phyloP scores from a whole-genome alignment of 352 stramenopile genomes.

The Phytophthora hybrid region DNA sequence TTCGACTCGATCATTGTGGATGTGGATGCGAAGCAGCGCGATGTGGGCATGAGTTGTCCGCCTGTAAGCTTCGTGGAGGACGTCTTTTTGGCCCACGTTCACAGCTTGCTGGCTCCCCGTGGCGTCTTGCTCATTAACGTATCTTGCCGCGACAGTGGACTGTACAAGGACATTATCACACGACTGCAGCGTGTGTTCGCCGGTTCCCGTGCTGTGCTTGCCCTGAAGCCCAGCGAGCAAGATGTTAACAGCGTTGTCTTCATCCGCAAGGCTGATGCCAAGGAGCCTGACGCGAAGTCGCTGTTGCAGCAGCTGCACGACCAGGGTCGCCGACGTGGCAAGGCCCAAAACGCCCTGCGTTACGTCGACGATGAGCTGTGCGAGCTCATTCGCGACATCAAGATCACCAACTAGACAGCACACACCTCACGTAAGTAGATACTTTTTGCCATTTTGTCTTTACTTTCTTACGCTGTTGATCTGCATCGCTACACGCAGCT shows the following conservation, averaged over 20 bases:
- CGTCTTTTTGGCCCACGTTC: slow-evolving; percentile 48
- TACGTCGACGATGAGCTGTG: slow-evolving; percentile 62
- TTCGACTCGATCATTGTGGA: slow-evolving; percentile 80
- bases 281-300: slow-evolving; percentile 38
- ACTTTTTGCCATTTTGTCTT: slow-evolving; percentile 16
- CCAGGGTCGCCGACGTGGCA: slow-evolving; percentile 41
- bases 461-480: neutral
- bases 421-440: slow-evolving; percentile 31
- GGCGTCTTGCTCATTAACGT: slow-evolving; percentile 79
- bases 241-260: slow-evolving; percentile 78
- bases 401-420: slow-evolving; percentile 48
- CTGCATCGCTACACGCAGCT: slow-evolving; percentile 5
- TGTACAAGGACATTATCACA: slow-evolving; percentile 63
- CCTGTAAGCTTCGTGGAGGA: slow-evolving; percentile 68
- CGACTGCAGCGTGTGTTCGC: slow-evolving; percentile 51
- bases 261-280: slow-evolving; percentile 46
- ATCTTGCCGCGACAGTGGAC: slow-evolving; percentile 50
- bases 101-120: slow-evolving; percentile 40
- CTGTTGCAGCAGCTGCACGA: slow-evolving; percentile 50
- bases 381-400: slow-evolving; percentile 63
- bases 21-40: slow-evolving; percentile 76
- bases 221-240: slow-evolving; percentile 51
- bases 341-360: slow-evolving; percentile 33
- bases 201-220: slow-evolving; percentile 36
- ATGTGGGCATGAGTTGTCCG: slow-evolving; percentile 78